Evolutionary conservation across 352 stramenopile genomes (phyloP), one percentile per base, ranked within the genome.

Genomic region (Phytopythium vexans): DNA sequence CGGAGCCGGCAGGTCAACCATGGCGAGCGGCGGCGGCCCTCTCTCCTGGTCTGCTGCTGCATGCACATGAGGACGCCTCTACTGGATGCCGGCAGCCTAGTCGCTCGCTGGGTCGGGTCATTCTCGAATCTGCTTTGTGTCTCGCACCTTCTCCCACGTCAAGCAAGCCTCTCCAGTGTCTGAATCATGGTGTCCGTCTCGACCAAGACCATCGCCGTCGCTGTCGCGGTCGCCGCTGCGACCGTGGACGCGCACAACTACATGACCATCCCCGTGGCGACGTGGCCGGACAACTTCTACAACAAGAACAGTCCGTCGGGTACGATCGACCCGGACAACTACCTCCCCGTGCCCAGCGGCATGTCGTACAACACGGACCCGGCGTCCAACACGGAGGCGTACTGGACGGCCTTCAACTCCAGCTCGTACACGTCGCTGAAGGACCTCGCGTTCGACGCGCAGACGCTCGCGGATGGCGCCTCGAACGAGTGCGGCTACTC

Each of bases 211-310:
- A 36, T 74, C 6, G 54, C 59, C 16, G 37, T 66, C 31, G 54
- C 59, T 12, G 35, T 68, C 35, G 46, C 44, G 15, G 37, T 65
- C 40, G 35, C 76, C 31, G 39, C 52, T 8, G 33, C 59, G 12
- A 64, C 56, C 27, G 60, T 52, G 1, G 51, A 75, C 37, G 72
- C 69, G 32, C 72, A 82, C 56, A 72, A 74, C 61, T 66, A 73
- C 12, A 77, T 80, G 68, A 68, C 55, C 34, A 34, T 75, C 34
- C 71, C 71, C n/a, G 15, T 63, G 21, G 68, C 71, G 34, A 78
- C 71, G 31, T 81, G 68, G 64, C 51, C 65, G 10, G 38, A 37
- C 12, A 52, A 51, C 11, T 65, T 74, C 48, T 74, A 74, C 60
- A 56, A 37, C 54, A 58, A 66, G 42, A 81, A 78, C 62, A 71